phyloP scores from a whole-genome alignment of 108 stramenopile species.

The Aurantiochytrium sp. region DNA sequence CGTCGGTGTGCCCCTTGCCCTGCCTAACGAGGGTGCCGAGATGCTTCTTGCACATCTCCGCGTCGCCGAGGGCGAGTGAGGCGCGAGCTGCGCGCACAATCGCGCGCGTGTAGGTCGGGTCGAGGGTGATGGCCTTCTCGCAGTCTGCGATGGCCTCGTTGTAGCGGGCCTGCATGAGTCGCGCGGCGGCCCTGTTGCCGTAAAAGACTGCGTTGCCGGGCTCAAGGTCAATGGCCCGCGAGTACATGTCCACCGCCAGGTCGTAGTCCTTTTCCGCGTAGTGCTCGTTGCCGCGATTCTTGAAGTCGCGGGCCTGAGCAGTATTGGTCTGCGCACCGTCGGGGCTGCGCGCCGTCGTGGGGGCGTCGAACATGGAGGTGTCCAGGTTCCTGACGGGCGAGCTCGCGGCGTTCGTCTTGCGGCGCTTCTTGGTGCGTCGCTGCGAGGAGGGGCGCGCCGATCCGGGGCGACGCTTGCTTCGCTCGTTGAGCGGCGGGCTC shows the following conservation, averaged over 20 bases:
- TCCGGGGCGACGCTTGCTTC: neutral
- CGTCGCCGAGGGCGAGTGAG: neutral
- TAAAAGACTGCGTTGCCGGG: neutral
- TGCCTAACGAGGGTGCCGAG: neutral
- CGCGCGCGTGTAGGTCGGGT: neutral
- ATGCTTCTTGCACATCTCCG: neutral
- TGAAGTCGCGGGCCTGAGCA: neutral
- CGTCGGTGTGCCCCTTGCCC: neutral
- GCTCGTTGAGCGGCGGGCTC: neutral
- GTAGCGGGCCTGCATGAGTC: neutral
- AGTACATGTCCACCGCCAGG: neutral
- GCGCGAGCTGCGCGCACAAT: neutral
- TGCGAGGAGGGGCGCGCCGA: neutral
- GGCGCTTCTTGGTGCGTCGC: neutral
- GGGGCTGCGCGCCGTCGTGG: no score
- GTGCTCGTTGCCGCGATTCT: constrained; percentile 15
- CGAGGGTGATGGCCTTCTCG: neutral
- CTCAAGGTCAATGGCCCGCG: constrained; percentile 5
- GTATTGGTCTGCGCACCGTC: no score
- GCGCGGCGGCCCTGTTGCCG: neutral
- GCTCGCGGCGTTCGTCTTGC: neutral
- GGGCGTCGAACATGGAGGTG: neutral
- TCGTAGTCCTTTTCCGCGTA: neutral
- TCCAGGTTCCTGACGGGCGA: neutral
- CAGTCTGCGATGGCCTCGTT: neutral